Evolutionary conservation across 2,329 filamentous ascomycete species (phyloP).

Genomic region (Hypoxylon sp.): DNA sequence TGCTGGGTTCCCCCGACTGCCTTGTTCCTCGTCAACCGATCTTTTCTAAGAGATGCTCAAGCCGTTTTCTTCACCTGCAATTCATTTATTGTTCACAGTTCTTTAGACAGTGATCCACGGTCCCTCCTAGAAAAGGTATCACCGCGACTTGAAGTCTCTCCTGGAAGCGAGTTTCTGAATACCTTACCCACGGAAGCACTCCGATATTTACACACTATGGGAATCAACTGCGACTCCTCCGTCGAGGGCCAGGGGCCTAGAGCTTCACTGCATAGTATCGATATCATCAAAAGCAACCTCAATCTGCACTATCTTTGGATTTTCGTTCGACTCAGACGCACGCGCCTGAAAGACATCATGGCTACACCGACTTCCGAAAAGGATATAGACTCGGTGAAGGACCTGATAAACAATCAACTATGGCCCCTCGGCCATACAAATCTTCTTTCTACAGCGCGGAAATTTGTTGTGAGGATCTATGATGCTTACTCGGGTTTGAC

Average conservation of each 20-base stretch:
- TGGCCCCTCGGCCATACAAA: slow-evolving; percentile 5
- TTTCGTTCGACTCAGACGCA: not conserved
- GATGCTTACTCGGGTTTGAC: not conserved
- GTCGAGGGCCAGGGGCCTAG: not conserved
- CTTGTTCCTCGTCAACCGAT: slow-evolving; percentile 18
- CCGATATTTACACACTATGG: not conserved
- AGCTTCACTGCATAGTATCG: not conserved
- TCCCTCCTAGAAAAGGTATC: not conserved
- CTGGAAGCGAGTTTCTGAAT: slow-evolving; percentile 12
- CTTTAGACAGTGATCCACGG: not conserved
- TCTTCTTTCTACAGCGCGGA: slow-evolving; percentile 6
- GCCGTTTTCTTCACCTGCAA: slow-evolving; percentile 9
- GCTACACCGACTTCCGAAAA: not conserved
- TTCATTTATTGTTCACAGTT: not conserved
- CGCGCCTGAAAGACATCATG: not conserved
- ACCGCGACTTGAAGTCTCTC: not conserved
- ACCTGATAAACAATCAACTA: slow-evolving; percentile 7
- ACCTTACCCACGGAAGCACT: slow-evolving; percentile 7
- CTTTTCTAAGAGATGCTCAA: not conserved
- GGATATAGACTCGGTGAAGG: slow-evolving; percentile 3
- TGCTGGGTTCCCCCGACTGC: slow-evolving; percentile 17
- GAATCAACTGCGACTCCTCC: not conserved
- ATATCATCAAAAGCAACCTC: not conserved
- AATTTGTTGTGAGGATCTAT: slow-evolving; percentile 3
- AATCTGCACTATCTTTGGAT: slow-evolving; percentile 6